These are phyloP conservation scores for Aspergillus persii DNA, from an alignment of 2,329 filamentous ascomycete species.

Conservation along the genomic window DNA sequence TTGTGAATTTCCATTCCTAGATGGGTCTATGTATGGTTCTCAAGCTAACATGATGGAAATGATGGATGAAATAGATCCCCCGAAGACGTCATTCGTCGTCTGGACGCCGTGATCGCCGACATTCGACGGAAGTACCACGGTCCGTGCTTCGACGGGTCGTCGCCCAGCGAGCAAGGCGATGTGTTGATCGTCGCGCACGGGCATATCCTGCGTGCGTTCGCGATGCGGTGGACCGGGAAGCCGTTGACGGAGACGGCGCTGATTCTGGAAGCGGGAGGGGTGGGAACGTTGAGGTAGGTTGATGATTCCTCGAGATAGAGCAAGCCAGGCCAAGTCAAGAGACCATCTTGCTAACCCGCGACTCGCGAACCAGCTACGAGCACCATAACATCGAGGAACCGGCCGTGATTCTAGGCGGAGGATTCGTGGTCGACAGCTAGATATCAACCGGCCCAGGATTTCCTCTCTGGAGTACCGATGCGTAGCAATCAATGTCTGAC, in stretches of 20 bases:
- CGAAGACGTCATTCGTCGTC: conserved; percentile 65
- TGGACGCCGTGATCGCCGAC: conserved; percentile 74
- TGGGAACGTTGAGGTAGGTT: conserved; percentile 70
- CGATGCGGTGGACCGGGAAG: conserved; percentile 79
- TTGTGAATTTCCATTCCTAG: not conserved
- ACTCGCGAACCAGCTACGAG: conserved; percentile 64
- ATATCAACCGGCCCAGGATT: no score
- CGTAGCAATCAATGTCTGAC: no score
- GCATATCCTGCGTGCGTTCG: conserved; percentile 83
- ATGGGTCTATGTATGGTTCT: not conserved
- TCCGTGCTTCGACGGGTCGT: conserved; percentile 57
- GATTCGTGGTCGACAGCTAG: conserved; percentile 53
- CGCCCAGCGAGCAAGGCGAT: conserved; percentile 55
- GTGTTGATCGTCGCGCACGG: conserved; percentile 84
- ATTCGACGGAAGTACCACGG: conserved; percentile 67
- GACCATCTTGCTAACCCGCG: not conserved
- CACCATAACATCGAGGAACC: conserved; percentile 76
- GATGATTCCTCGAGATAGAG: conserved; percentile 1
- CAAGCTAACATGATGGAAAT: not conserved
- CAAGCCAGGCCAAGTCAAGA: not conserved
- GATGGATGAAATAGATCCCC: conserved; percentile 55
- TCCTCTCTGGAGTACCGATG: no score
- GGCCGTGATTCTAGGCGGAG: conserved; percentile 73
- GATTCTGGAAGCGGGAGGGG: conserved; percentile 83
- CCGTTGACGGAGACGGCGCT: conserved; percentile 72